Conservation (phyloP, 352 stramenopile species). For the Phytophthora fragariaefolia region DNA sequence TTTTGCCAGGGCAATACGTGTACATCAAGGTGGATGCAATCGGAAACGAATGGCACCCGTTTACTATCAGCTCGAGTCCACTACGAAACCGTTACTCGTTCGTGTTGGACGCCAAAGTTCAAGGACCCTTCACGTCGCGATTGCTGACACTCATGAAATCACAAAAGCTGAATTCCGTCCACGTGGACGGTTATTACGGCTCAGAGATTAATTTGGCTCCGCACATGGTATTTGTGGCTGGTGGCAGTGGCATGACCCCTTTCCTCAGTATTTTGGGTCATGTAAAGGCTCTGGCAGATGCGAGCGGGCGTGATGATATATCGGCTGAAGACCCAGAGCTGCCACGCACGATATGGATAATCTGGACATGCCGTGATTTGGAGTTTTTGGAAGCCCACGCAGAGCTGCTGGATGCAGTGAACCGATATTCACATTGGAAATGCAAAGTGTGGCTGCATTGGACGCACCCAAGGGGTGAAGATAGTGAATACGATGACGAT, state of each 20-base stretch:
- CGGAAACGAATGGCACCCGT: conserved; percentile 72
- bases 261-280: conserved; percentile 75
- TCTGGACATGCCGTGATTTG: conserved; percentile 63
- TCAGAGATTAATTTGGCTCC: conserved; percentile 48
- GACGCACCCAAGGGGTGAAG: conserved; percentile 31
- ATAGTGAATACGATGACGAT: conserved; percentile 23
- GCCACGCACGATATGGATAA: conserved; percentile 53
- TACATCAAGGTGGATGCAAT: conserved; percentile 73
- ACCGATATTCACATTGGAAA: conserved; percentile 48
- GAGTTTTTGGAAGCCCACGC: conserved; percentile 50
- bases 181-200: conserved; percentile 80
- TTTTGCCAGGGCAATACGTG: conserved; percentile 69
- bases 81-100: conserved; percentile 51
- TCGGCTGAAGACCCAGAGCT: conserved; percentile 30
- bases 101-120: conserved; percentile 64
- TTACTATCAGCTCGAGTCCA: conserved; percentile 76
- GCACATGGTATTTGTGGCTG: conserved; percentile 76
- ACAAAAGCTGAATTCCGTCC: conserved; percentile 49
- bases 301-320: conserved; percentile 16
- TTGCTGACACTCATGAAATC: conserved; percentile 55
- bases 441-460: conserved; percentile 58
- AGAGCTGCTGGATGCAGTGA: conserved; percentile 56
- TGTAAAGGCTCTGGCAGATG: conserved; percentile 43
- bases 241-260: conserved; percentile 75
- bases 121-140: conserved; percentile 62